Evolutionary conservation across 2,329 filamentous ascomycete species (phyloP).

Genomic region (Sporothrix protearum): DNA sequence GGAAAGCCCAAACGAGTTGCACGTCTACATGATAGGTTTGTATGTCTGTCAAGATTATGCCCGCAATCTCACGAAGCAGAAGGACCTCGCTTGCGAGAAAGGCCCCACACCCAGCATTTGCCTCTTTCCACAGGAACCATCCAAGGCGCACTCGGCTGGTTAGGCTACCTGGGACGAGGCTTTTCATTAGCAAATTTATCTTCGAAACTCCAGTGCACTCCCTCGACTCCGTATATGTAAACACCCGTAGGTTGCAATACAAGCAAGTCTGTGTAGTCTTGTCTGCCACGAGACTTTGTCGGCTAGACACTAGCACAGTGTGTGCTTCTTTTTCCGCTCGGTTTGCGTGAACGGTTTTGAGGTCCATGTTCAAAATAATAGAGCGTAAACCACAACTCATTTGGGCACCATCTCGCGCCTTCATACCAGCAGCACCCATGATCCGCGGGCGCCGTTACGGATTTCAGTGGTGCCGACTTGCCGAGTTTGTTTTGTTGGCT

Average conservation of each 20-base stretch:
- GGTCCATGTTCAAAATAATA: background rate
- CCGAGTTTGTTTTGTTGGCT: background rate
- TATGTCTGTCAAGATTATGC: background rate
- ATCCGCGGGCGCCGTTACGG: background rate
- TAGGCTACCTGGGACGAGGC: background rate
- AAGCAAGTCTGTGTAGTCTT: background rate
- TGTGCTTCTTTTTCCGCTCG: background rate
- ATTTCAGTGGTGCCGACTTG: slow-evolving; percentile 6
- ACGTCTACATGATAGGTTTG: background rate
- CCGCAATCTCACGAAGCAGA: background rate
- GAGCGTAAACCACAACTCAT: background rate
- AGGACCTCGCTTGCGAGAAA: background rate
- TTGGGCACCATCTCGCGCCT: background rate
- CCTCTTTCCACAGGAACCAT: background rate
- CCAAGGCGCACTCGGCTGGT: background rate
- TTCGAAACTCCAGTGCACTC: too few species aligned
- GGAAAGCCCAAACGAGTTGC: background rate
- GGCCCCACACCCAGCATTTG: background rate
- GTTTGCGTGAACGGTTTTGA: background rate
- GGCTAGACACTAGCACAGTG: background rate
- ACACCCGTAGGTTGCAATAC: too few species aligned
- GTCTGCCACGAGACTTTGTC: background rate
- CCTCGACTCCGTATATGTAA: too few species aligned
- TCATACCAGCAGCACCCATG: background rate
- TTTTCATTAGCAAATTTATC: slow-evolving; percentile 11